Evolutionary conservation across 73 alveolate genomes (phyloP).

Genomic region (Blepharisma stoltei): DNA sequence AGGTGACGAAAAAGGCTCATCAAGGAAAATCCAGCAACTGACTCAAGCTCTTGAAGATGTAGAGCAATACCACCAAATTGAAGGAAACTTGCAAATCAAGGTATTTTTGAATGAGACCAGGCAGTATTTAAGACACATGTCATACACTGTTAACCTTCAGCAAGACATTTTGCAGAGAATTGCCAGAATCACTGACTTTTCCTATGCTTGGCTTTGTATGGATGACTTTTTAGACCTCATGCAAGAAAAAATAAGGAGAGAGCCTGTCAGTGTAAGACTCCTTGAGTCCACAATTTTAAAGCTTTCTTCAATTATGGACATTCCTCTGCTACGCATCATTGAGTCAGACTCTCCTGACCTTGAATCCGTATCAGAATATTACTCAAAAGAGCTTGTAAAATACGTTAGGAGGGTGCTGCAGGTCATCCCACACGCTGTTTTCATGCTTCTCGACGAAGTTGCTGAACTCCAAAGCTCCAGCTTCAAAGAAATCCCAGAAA

Average conservation of each 20-base stretch:
- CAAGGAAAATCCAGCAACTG: too few relatives aligned
- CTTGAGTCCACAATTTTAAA: constrained; percentile 86
- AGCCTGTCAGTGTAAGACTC: constrained; percentile 81
- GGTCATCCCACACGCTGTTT: constrained; percentile 87
- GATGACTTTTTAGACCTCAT: constrained; percentile 75
- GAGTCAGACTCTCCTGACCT: constrained; percentile 89
- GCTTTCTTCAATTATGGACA: constrained; percentile 89
- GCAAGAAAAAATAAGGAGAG: constrained; percentile 69
- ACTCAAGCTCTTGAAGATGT: constrained; percentile 42
- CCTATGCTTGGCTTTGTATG: constrained; percentile 91
- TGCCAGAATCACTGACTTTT: constrained; percentile 83
- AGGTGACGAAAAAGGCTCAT: too few relatives aligned
- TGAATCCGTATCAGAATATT: constrained; percentile 85
- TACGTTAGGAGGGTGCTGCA: constrained; percentile 92
- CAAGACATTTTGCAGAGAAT: constrained; percentile 54
- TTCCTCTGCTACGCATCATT: constrained; percentile 84
- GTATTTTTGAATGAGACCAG: too few relatives aligned
- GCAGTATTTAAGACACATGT: too few relatives aligned
- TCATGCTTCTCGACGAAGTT: constrained; percentile 73
- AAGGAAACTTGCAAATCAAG: too few relatives aligned
- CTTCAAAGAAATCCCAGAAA: constrained; percentile 85
- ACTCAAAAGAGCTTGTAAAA: constrained; percentile 89
- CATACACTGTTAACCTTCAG: too few relatives aligned
- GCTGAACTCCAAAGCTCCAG: constrained; percentile 69
- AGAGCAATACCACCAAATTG: constrained; percentile 74